Base-by-base conservation (phyloP, 257 asterid genomes). In the Capsicum baccatum region DNA sequence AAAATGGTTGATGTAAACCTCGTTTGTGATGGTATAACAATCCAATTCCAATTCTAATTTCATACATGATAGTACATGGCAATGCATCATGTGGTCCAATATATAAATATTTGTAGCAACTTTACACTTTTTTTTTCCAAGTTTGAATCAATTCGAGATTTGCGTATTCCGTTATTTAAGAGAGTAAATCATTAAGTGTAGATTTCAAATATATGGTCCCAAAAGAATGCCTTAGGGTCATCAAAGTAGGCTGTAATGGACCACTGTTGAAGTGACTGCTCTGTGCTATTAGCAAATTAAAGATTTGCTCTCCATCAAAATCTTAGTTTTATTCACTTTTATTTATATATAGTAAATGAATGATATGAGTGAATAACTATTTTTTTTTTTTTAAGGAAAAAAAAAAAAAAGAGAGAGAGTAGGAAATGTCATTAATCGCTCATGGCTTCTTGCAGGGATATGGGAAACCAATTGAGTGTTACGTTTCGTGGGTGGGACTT, bases 401-500 rank as follows among this genome's bases (percentile, higher is more conserved):
- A 26, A 0, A 1, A 26, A 26, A 37, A 37, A 66, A 35, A 11
- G 48, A 73, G 3, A 19, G 8, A 19, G 33, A 11, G 60, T 19
- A 50, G 62, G 80, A 74, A 74, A 74, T 50, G 39, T 3, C 44
- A 73, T 48, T 48, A 11, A 73, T 64, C 42, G 9, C 6, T n/a
- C 55, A 42, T 42, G 9, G 56, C 26, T 71, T 44, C 8, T 15
- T 68, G 76, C 3, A 37, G 26, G 76, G 76, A 37, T 14, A 68
- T 37, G 76, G 76, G 76, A 68, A 68, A 68, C 76, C 76, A 68
- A 37, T 68, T 69, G 78, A 69, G 78, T 69, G 78, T 69, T 69
- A 69, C 78, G 55, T 69, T 52, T 39, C 78, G 14, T 69, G 14
- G 1, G 14, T 16, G 47, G 47, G 78, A 8, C 78, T 5, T 69